Base-by-base conservation (phyloP, 208 protist genomes). In the Herpetomonas samuelpessoai region DNA sequence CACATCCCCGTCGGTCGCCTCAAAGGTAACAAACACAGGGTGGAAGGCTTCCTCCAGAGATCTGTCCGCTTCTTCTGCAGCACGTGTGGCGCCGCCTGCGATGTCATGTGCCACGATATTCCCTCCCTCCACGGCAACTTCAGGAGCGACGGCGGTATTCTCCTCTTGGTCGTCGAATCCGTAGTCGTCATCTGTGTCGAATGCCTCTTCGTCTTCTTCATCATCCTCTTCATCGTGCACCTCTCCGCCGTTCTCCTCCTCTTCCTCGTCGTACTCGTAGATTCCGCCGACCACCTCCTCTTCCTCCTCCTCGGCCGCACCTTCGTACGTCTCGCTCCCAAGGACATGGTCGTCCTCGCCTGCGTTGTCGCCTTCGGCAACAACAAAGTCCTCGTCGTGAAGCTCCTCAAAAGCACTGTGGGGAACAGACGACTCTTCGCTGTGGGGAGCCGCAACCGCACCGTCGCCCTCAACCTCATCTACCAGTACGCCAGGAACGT, bases 21-120 rank as follows among this genome's bases (percentile, higher is more conserved):
- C 55, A 41, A 46, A 61, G 35, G 57, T 41, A 16, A 62, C 30
- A 14, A 31, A 57, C 48, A 52, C 35, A 14, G 35, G 9, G 14
- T 41, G 35, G 14, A 41, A 41, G 9, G 35, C 35, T 14, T 41
- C 35, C 35, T 14, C n/a, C n/a, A n/a, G n/a, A n/a, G n/a, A n/a
- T n/a, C n/a, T n/a, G n/a, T n/a, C n/a, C n/a, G n/a, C n/a, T n/a
- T n/a, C n/a, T n/a, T n/a, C n/a, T n/a, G n/a, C n/a, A n/a, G n/a
- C n/a, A n/a, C n/a, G n/a, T n/a, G n/a, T n/a, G n/a, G n/a, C n/a
- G n/a, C n/a, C n/a, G n/a, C n/a, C n/a, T n/a, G n/a, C n/a, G n/a
- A n/a, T n/a, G n/a, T n/a, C n/a, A n/a, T n/a, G n/a, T n/a, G n/a
- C n/a, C n/a, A n/a, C n/a, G n/a, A n/a, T n/a, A n/a, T n/a, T n/a